phyloP scores from a whole-genome alignment of 1,284 basidiomycete species.

The Inonotus obliquus region DNA sequence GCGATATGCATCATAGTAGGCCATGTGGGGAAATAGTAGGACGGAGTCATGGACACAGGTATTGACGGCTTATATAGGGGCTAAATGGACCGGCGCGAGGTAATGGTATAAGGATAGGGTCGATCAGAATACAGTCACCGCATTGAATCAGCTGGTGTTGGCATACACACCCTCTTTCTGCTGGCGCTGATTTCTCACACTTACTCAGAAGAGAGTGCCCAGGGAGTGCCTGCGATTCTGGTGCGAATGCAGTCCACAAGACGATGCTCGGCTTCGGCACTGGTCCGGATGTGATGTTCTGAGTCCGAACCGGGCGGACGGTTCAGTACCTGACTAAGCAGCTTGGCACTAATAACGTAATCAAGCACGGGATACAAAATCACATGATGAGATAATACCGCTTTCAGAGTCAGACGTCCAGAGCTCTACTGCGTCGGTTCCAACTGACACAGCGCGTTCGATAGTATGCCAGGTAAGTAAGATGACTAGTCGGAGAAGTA shows the following conservation, averaged over 20 bases:
- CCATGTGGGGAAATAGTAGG: conserved; percentile 21
- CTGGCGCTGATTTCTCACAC: not conserved
- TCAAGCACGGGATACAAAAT: no score
- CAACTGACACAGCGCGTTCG: not conserved
- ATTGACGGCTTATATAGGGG: conserved; percentile 6
- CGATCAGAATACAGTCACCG: conserved; percentile 1
- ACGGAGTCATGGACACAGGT: conserved; percentile 17
- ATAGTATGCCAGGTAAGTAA: conserved; percentile 4
- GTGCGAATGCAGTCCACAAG: not conserved
- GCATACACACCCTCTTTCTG: not conserved
- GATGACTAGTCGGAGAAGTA: not conserved
- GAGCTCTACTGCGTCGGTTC: no score
- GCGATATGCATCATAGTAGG: conserved; percentile 40
- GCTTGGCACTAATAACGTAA: no score
- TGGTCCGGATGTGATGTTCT: no score
- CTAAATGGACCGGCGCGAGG: not conserved
- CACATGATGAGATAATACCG: no score
- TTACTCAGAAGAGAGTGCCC: not conserved
- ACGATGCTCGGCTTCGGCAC: not conserved
- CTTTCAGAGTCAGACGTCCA: no score
- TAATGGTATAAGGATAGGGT: not conserved
- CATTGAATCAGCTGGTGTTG: not conserved
- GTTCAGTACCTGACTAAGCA: no score
- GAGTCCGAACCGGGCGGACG: no score
- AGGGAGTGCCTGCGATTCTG: not conserved